Percentiles rank a stretch among this genome's conserved stretches.
Evolutionary conservation across 2,329 filamentous ascomycete genomes (phyloP).

Genomic region (Penicillium fuscoglaucum): DNA sequence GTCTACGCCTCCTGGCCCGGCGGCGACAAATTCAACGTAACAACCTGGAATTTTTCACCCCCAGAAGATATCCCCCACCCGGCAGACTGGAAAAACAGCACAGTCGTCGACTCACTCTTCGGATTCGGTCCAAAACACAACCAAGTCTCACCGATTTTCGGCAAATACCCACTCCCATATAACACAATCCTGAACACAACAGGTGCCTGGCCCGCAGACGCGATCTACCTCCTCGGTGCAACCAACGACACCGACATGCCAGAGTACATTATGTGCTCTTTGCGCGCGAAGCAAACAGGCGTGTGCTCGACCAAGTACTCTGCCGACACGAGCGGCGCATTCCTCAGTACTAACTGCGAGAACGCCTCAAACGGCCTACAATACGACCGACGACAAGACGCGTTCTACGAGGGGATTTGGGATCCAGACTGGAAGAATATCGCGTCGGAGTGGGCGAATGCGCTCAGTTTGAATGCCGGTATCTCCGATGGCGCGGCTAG

Average conservation of each 20-base stretch:
- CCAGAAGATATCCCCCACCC: conserved; percentile 36
- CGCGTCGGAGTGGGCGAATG: conserved; percentile 55
- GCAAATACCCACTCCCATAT: conserved; percentile 57
- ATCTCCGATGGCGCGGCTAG: conserved; percentile 57
- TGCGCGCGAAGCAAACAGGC: conserved; percentile 64
- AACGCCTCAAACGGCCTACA: conserved; percentile 55
- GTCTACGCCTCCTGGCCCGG: conserved; percentile 64
- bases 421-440: conserved; percentile 57
- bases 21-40: conserved; percentile 28
- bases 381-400: conserved; percentile 52
- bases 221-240: conserved; percentile 68
- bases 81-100: conserved; percentile 55
- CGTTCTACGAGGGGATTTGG: conserved; percentile 36
- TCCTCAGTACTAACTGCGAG: conserved; percentile 64
- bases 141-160: conserved; percentile 57
- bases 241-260: conserved; percentile 21
- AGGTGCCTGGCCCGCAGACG: conserved; percentile 45
- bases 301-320: conserved; percentile 64
- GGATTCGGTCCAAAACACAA: conserved; percentile 59
- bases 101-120: conserved; percentile 69
- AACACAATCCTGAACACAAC: conserved; percentile 67
- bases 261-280: conserved; percentile 67
- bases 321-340: conserved; percentile 58
- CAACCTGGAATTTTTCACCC: conserved; percentile 30
- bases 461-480: conserved; percentile 60